These are phyloP conservation scores for Cryphonectria parasitica DNA, from an alignment of 2,329 filamentous ascomycete species.

Conservation along the genomic window DNA sequence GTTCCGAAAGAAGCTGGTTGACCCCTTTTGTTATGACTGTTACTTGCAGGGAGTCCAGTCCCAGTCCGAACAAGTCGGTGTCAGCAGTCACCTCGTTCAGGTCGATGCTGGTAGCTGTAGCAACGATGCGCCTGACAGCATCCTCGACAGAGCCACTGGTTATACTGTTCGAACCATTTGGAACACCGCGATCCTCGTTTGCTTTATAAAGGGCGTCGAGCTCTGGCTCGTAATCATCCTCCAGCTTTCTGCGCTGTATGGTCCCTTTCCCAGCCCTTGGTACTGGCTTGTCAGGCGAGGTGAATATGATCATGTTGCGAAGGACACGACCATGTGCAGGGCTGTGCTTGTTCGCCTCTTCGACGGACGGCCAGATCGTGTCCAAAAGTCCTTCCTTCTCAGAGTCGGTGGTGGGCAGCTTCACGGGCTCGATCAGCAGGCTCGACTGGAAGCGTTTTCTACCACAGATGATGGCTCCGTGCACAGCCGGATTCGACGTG, in stretches of 20 bases:
- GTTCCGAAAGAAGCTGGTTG: constrained; percentile 10
- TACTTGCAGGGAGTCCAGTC: constrained; percentile 23
- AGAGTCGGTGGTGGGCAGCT: neutral
- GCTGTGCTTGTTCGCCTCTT: constrained; percentile 22
- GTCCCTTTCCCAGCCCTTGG: constrained; percentile 50
- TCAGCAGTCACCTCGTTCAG: constrained; percentile 9
- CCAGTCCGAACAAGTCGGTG: constrained; percentile 17
- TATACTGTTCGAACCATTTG: neutral
- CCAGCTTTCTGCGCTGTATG: constrained; percentile 44
- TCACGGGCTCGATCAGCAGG: constrained; percentile 15
- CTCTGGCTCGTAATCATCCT: constrained; percentile 47
- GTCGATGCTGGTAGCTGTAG: constrained; percentile 12
- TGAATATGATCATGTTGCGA: constrained; percentile 44
- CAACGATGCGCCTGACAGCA: constrained; percentile 12
- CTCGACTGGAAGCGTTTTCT: constrained; percentile 18
- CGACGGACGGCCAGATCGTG: constrained; percentile 13
- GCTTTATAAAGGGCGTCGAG: constrained; percentile 46
- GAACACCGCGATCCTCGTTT: neutral
- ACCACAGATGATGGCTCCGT: constrained; percentile 13
- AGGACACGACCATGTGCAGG: constrained; percentile 51
- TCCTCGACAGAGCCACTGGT: constrained; percentile 1
- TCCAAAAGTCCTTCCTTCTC: constrained; percentile 13
- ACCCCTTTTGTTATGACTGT: constrained; percentile 8
- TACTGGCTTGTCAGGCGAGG: constrained; percentile 47
- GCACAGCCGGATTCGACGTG: constrained; percentile 14